Conservation (phyloP, 2,329 filamentous ascomycete genomes). For the Lasiodiplodia citricola region DNA sequence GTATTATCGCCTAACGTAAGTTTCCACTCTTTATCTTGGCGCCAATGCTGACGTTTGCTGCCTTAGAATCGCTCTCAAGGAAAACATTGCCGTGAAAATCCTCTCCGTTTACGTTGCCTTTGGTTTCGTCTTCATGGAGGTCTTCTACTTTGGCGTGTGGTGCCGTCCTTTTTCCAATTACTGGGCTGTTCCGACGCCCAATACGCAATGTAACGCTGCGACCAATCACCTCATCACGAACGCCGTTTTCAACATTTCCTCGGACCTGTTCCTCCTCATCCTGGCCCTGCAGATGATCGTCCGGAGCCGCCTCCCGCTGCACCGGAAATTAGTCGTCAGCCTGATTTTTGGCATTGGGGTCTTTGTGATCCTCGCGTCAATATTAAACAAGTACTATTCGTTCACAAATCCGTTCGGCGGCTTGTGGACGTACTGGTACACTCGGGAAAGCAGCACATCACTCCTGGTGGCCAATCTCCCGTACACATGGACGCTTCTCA, state of each 20-base stretch:
- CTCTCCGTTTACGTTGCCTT: conserved; percentile 42
- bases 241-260: conserved; percentile 51
- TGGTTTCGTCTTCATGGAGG: conserved; percentile 46
- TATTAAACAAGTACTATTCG: conserved; percentile 57
- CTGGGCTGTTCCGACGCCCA: conserved; percentile 39
- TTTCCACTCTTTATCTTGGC: conserved; percentile 12
- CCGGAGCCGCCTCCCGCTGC: conserved; percentile 39
- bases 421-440: conserved; percentile 57
- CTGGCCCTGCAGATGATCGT: conserved; percentile 49
- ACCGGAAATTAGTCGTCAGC: conserved; percentile 56
- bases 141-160: conserved; percentile 48
- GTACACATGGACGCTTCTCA: conserved; percentile 57
- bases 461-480: conserved; percentile 60
- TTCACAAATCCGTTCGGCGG: conserved; percentile 46
- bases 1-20: conserved; percentile 44
- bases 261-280: conserved; percentile 43
- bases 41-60: background rate
- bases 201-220: conserved; percentile 49
- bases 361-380: conserved; percentile 50
- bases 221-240: conserved; percentile 54
- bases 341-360: conserved; percentile 58
- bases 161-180: conserved; percentile 46
- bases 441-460: conserved; percentile 61
- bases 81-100: conserved; percentile 43
- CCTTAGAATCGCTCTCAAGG: conserved; percentile 34